Evolutionary conservation across 768 basidiomycete genomes (phyloP), one percentile per base, ranked within the genome.

Genomic region (Paxillus ammoniavirescens): DNA sequence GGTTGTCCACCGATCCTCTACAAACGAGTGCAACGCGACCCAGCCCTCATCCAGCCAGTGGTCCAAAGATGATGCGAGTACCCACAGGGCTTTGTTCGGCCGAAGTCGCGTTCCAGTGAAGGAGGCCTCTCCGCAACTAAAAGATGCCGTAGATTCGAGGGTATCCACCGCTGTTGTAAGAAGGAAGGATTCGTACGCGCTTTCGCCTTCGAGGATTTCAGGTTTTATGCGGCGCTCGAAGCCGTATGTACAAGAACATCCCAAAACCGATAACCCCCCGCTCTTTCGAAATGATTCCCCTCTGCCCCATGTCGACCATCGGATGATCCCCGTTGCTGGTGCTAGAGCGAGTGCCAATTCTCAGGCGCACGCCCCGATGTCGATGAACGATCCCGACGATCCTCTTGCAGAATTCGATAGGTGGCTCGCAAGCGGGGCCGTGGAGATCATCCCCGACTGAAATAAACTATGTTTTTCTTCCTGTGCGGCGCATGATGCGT

Each of bases 371-470:
- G 26, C 5, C 15, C 31, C 41, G 36, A 33, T 6, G 31, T 18
- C 41, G 36, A 33, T 6, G 31, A 21, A 33, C 10, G 44, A 50
- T n/a, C 28, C 7, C 15, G 43, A 52, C n/a, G 80, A 86, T 46
- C 77, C 83, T 47, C 75, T 87, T 46, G 84, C 80, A 5, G 85
- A 86, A 57, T 74, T 91, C 28, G 83, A 88, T 54, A 80, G 75
- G 42, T 91, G 85, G 85, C 66, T 90, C 59, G 73, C 79, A 30
- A 87, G 87, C 61, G 85, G 78, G 28, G 77, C 81, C 3, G 81
- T 89, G 1, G 76, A 81, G 41, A 81, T 87, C 50, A 52, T 80
- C 33, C 37, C 60, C 6, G 59, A 70, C 42, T 69, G 49, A 63
- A 12, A 1, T 7, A 14, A 17, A 7, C 10, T 37, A 23, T 31